Percentiles rank a stretch among this genome's conserved stretches.
phyloP scores from a whole-genome alignment of 2,329 filamentous ascomycete species.

The Keithomyces neogunnii region DNA sequence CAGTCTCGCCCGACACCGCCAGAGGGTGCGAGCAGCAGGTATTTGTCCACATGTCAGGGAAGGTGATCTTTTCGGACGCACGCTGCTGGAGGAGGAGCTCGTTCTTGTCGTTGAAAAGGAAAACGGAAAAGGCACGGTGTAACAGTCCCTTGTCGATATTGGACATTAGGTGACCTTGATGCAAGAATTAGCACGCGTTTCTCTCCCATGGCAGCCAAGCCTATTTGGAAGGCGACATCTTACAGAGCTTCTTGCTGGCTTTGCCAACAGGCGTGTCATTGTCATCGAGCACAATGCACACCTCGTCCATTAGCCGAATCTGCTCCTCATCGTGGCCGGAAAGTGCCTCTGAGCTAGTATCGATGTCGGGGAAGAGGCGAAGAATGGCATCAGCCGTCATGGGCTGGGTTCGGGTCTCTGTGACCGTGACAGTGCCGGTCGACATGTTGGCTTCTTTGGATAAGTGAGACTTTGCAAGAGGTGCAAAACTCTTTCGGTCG shows the following conservation, averaged over 20 bases:
- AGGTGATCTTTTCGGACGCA: conserved; percentile 94
- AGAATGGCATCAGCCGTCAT: conserved; percentile 84
- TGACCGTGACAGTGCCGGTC: conserved; percentile 32
- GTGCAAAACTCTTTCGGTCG: neutral
- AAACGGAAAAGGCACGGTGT: conserved; percentile 95
- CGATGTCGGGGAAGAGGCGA: conserved; percentile 77
- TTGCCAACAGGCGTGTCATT: conserved; percentile 90
- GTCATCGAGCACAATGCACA: conserved; percentile 93
- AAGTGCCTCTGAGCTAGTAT: conserved; percentile 64
- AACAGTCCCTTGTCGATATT: conserved; percentile 96
- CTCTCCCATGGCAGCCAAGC: neutral
- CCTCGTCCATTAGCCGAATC: conserved; percentile 96
- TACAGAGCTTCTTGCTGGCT: conserved; percentile 96
- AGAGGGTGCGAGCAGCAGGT: conserved; percentile 98
- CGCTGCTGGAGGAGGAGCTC: conserved; percentile 91
- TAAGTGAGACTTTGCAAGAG: neutral
- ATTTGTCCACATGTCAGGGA: conserved; percentile 99
- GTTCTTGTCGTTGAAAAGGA: conserved; percentile 93
- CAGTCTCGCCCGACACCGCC: conserved; percentile 84
- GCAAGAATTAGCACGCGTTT: neutral
- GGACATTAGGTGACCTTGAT: conserved; percentile 87
- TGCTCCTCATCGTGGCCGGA: conserved; percentile 95
- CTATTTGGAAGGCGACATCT: conserved; percentile 23
- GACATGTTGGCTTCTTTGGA: conserved; percentile 16
- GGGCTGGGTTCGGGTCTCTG: conserved; percentile 37